Conservation (phyloP, 192 early-diverging fungal species). For the Linnemannia zychae region DNA sequence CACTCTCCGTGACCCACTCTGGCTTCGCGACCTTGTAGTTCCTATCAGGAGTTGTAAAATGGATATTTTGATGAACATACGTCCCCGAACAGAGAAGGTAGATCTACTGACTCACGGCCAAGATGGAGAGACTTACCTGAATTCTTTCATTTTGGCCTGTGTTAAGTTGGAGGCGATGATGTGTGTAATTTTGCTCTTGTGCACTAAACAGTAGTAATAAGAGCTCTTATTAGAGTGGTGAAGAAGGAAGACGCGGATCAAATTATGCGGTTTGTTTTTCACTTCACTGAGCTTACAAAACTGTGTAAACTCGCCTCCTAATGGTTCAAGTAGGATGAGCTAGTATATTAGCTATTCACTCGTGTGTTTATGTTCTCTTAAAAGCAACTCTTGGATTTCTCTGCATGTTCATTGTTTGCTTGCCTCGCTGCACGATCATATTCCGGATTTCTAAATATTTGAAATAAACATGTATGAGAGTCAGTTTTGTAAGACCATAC, state of each 20-base stretch:
- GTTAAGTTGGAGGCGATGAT: conserved; percentile 78
- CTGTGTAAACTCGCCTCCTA: conserved; percentile 48
- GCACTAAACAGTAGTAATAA: conserved; percentile 52
- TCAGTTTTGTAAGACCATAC: conserved; percentile 1
- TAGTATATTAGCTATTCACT: background rate
- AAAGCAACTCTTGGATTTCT: conserved; percentile 1
- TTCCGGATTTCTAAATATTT: conserved; percentile 43
- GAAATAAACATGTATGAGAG: background rate
- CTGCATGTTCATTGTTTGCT: conserved; percentile 59
- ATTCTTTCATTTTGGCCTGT: conserved; percentile 73
- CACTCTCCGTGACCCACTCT: conserved; percentile 83
- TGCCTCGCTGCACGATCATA: conserved; percentile 70
- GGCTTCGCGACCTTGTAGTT: conserved; percentile 77
- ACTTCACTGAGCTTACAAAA: conserved; percentile 23
- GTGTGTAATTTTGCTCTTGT: conserved; percentile 73
- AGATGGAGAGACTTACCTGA: conserved; percentile 45
- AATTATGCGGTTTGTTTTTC: background rate
- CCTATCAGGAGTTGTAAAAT: conserved; percentile 27
- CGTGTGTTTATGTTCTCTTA: background rate
- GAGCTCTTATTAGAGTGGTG: too few species aligned
- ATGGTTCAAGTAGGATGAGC: background rate
- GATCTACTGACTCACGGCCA: too few species aligned
- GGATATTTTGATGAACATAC: background rate
- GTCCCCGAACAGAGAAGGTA: background rate
- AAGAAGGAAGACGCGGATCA: background rate